Base-by-base conservation (phyloP, 352 stramenopile species). In the Blastocystis sp. region DNA sequence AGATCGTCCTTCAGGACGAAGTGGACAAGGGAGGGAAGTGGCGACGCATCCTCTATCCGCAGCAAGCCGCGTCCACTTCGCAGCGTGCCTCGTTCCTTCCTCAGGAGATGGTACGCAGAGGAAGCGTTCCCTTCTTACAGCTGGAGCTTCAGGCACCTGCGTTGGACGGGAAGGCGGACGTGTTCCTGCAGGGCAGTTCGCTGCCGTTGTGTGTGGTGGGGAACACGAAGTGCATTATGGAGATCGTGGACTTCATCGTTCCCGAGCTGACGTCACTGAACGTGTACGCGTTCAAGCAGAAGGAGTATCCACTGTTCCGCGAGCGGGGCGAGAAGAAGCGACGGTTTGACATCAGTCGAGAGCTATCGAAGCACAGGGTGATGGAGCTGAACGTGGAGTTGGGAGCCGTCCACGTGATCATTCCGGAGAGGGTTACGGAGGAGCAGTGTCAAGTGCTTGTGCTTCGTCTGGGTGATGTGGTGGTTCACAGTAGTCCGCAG, bases 151-250 rank as follows among this genome's bases (percentile, higher is more conserved):
- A 89, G 19, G 21, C 67, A n/a, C 79, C 79, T 55, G 37, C 79
- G 41, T 10, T 77, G 21, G 16, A 89, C 29, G 31, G 59, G 50
- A 65, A 63, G 0, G 63, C 51, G 1, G 67, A 89, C 41, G 0
- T 89, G n/a, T 35, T 39, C 24, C 16, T 89, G 6, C 37, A 33
- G 13, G 35, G 37, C 13, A 33, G 37, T 26, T 61, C 61, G 51
- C 61, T 89, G 21, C 79, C 79, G 21, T 1, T 89, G 13, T 80
- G 79, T 79, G 29, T 89, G 16, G 79, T 89, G 41, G 41, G 13
- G 12, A 89, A 89, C 37, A 26, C 50, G 2, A 31, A 39, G 60
- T 89, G 63, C 51, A 3, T 89, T 1, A 66, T 79, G 67, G 67
- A 80, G 21, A 13, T 89, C 0, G 67, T 65, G 12, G 67, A 69